Evolutionary conservation across 768 basidiomycete genomes (phyloP), one percentile per base, ranked within the genome.

Genomic region (Coprinopsis marcescibilis): DNA sequence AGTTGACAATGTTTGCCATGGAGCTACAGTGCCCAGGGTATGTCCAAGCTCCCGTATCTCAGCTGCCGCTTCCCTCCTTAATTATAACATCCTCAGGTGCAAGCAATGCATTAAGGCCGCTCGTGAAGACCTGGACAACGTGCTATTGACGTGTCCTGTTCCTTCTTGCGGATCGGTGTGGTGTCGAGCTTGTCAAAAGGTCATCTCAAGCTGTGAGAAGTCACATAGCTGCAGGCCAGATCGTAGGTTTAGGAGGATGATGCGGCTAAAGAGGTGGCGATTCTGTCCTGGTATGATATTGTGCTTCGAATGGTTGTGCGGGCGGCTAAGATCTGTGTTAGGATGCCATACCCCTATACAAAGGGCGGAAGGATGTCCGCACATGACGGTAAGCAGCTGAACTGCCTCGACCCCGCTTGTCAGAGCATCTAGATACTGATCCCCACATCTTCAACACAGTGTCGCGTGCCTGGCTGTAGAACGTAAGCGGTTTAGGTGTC

Each of bases 21-120:
- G 19, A 40, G 15, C 5, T 49, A 26, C 41, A 49, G 25, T 49
- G 48, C 38, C 48, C 48, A 36, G 48, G 29, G 48, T 49, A 35
- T 26, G 47, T 42, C 14, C 35, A 14, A 19, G 5, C 23, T 29
- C 17, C 39, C 13, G 2, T 34, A 15, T 20, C 13, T 23, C 4
- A 42, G 15, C 35, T 13, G 12, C 6, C 15, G 11, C 8, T 24
- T 23, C n/a, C 29, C n/a, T 8, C 29, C n/a, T n/a, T 8, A 32
- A 8, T 32, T 32, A 25, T 12, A 21, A 14, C 14, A 10, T 23
- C 14, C 15, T n/a, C 33, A 49, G 48, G 10, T 49, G 48, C 34
- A 43, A 49, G 19, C 32, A 43, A 6, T 40, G 30, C 6, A 49
- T 49, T 40, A 49, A 29, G 35, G 24, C 30, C 14, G 48, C 48